Evolutionary conservation across 352 stramenopile species (phyloP).

Genomic region (Globisporangium alternatum): DNA sequence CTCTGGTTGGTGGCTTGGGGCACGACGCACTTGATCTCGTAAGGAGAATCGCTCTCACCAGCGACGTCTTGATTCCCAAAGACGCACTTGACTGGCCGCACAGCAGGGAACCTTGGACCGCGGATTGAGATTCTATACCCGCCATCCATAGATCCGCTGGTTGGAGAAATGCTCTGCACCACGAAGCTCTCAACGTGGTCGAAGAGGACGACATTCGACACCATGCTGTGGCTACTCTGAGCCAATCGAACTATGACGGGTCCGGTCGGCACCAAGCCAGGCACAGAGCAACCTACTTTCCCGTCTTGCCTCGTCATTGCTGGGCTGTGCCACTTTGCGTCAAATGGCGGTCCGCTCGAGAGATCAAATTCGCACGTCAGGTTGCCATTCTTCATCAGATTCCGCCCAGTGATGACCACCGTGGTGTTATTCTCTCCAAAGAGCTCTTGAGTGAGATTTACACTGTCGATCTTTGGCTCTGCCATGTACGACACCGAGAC

Average conservation of each 20-base stretch:
- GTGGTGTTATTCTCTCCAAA: background rate
- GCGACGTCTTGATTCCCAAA: conserved; percentile 18
- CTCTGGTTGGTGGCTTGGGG: background rate
- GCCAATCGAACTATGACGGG: conserved; percentile 12
- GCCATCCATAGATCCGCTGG: conserved; percentile 12
- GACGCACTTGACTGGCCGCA: conserved; percentile 12
- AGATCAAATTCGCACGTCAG: conserved; percentile 14
- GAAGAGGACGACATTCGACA: conserved; percentile 24
- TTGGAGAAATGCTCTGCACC: conserved; percentile 14
- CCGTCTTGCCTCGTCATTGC: background rate
- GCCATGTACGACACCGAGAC: conserved; percentile 25
- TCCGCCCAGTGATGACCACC: background rate
- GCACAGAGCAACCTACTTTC: conserved; percentile 5
- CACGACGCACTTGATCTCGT: conserved; percentile 19
- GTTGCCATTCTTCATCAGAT: background rate
- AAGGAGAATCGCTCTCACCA: conserved; percentile 14
- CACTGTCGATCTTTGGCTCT: conserved; percentile 6
- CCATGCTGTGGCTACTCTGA: background rate
- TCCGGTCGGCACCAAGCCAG: conserved; percentile 11
- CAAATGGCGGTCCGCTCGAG: background rate
- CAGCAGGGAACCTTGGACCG: conserved; percentile 18
- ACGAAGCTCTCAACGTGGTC: conserved; percentile 14
- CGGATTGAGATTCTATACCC: conserved; percentile 22
- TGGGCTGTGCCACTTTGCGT: conserved; percentile 5
- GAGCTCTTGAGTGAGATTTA: background rate